A percentile compares a stretch with the other conserved stretches of the same genome.
Conservation (phyloP, 129 eudicot genomes). For the Kitagawia praeruptora region DNA sequence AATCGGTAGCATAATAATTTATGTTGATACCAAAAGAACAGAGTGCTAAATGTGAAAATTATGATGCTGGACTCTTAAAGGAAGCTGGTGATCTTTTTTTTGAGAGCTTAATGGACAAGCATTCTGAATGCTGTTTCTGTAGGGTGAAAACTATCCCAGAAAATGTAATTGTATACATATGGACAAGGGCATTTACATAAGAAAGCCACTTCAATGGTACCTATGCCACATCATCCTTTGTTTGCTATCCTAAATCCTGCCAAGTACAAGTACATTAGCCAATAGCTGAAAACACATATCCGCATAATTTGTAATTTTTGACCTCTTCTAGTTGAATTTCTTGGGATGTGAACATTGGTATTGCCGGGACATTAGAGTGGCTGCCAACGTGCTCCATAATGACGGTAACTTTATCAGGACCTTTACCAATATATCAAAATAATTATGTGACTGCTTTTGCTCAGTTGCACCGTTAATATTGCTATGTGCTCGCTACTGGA, state of each 20-base stretch:
- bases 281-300: too few relatives aligned
- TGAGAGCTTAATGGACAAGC: conserved; percentile 25
- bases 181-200: conserved; percentile 38
- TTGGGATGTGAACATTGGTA: too few relatives aligned
- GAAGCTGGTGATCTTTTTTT: conserved; percentile 21
- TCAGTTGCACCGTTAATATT: too few relatives aligned
- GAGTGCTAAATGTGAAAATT: not conserved
- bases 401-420: too few relatives aligned
- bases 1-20: not conserved
- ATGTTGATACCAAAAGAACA: not conserved
- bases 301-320: too few relatives aligned
- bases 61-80: not conserved
- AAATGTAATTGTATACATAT: conserved; percentile 29
- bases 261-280: too few relatives aligned
- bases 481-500: too few relatives aligned
- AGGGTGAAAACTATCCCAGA: conserved; percentile 71
- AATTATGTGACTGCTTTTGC: too few relatives aligned
- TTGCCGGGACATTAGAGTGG: too few relatives aligned
- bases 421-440: too few relatives aligned
- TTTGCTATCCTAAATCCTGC: conserved; percentile 46
- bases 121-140: conserved; percentile 51
- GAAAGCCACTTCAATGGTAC: conserved; percentile 46
- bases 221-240: conserved; percentile 65
- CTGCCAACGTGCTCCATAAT: too few relatives aligned
- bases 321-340: too few relatives aligned